Percentiles rank a stretch among this genome's conserved stretches.
These are phyloP conservation scores for Syzygium syzygioides DNA, from an alignment of 441 rosid genomes.

Conservation along the genomic window DNA sequence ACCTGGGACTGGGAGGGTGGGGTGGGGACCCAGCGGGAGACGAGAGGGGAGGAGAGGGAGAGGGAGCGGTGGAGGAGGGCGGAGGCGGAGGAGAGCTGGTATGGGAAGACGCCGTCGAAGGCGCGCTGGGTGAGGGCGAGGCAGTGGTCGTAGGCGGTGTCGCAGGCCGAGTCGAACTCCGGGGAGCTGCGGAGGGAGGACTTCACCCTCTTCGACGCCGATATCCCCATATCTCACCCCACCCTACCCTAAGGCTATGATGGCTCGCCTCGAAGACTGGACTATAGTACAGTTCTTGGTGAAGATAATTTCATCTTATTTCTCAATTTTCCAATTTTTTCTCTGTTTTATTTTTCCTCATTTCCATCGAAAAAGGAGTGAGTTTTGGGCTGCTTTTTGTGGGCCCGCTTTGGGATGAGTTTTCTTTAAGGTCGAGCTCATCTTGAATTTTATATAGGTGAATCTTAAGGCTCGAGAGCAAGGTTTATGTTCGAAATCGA, in stretches of 20 bases:
- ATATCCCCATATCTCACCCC: conserved; percentile 38
- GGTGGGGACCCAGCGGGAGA: conserved; percentile 54
- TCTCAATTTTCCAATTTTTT: neutral
- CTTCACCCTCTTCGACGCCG: conserved; percentile 45
- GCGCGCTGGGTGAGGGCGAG: conserved; percentile 65
- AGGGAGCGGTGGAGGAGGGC: conserved; percentile 48
- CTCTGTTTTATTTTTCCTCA: neutral
- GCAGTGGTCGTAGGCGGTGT: conserved; percentile 55
- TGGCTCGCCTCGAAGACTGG: neutral
- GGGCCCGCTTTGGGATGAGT: no score
- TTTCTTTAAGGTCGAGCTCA: no score
- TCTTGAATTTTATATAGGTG: no score
- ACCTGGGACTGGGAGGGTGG: conserved; percentile 66
- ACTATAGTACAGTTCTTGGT: fast-evolving
- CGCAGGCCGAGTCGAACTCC: conserved; percentile 59
- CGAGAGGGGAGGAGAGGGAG: conserved; percentile 28
- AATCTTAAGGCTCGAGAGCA: neutral
- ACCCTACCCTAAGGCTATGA: neutral
- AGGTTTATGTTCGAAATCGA: neutral
- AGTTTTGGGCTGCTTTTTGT: neutral
- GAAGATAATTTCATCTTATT: neutral
- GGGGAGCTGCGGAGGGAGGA: conserved; percentile 31
- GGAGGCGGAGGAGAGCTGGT: conserved; percentile 74
- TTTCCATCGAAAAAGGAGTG: neutral
- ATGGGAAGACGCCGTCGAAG: conserved; percentile 66